A percentile compares a stretch with the other conserved stretches of the same genome.
Evolutionary conservation across 768 basidiomycete genomes (phyloP).

Genomic region (Auricularia heimuer): DNA sequence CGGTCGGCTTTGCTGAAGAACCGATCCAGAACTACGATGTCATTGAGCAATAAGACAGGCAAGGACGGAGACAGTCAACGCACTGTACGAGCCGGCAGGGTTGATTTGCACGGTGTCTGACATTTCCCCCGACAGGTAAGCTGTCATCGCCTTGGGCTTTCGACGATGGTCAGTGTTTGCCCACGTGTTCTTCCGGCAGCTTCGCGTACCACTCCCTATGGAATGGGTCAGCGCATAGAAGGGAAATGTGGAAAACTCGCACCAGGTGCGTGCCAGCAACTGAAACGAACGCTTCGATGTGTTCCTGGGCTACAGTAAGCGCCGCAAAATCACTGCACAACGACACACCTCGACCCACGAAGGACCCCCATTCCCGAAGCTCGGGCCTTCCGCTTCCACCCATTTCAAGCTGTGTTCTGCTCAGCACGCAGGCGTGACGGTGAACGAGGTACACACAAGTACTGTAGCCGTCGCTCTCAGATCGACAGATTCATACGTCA

Average conservation of each 20-base stretch:
- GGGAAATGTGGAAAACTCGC: constrained; percentile 14
- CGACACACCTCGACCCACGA: constrained; percentile 77
- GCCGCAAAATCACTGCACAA: constrained; percentile 6
- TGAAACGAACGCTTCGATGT: constrained; percentile 77
- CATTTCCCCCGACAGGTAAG: constrained; percentile 94
- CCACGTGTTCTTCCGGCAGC: background rate
- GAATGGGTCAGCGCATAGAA: constrained; percentile 5
- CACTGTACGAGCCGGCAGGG: constrained; percentile 70
- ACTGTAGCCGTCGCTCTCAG: constrained; percentile 34
- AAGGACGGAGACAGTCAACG: constrained; percentile 8
- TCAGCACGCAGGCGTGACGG: background rate
- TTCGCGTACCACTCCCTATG: constrained; percentile 60
- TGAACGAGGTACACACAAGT: constrained; percentile 55
- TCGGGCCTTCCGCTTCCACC: constrained; percentile 70
- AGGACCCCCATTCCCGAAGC: constrained; percentile 68
- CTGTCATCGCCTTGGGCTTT: constrained; percentile 91
- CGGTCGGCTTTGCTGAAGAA: constrained; percentile 90
- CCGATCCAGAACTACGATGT: constrained; percentile 53
- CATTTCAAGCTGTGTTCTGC: constrained; percentile 66
- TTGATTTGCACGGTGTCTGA: constrained; percentile 83
- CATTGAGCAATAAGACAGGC: background rate
- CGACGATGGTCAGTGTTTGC: constrained; percentile 2
- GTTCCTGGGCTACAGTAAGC: constrained; percentile 36
- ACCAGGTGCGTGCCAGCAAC: constrained; percentile 85
- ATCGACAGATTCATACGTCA: background rate